phyloP scores from a whole-genome alignment of 2,329 filamentous ascomycete species.

The Aotearoamyces nothofagi region DNA sequence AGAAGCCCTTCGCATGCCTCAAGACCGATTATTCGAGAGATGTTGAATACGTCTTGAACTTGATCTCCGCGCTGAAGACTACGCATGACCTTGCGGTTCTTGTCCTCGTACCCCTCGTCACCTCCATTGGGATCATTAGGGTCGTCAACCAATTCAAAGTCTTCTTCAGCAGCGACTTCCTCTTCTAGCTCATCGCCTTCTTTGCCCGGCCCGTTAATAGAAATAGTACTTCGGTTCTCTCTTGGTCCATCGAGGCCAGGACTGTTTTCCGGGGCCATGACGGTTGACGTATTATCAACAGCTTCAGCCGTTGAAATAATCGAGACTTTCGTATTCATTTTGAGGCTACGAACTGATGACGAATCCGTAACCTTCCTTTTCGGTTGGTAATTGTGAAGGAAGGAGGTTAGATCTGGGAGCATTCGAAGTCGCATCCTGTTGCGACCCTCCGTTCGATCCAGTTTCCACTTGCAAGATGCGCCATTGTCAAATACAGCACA shows the following conservation, averaged over 20 bases:
- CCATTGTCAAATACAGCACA: slow-evolving; percentile 65
- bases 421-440: slow-evolving; percentile 88
- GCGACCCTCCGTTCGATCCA: slow-evolving; percentile 88
- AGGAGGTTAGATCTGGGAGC: slow-evolving; percentile 57
- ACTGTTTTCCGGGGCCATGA: background rate
- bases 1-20: slow-evolving; percentile 89
- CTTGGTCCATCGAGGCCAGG: slow-evolving; percentile 5
- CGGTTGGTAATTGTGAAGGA: slow-evolving; percentile 65
- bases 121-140: slow-evolving; percentile 68
- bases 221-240: slow-evolving; percentile 4
- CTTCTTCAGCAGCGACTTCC: slow-evolving; percentile 48
- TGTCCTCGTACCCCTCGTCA: slow-evolving; percentile 77
- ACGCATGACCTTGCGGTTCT: slow-evolving; percentile 95
- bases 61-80: slow-evolving; percentile 81
- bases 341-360: slow-evolving; percentile 21
- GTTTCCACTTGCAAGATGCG: slow-evolving; percentile 61
- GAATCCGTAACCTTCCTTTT: slow-evolving; percentile 51
- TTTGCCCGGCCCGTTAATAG: slow-evolving; percentile 6
- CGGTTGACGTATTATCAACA: background rate
- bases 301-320: no score
- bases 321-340: slow-evolving; percentile 17
- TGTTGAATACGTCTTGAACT: slow-evolving; percentile 87
- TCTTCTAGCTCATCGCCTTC: slow-evolving; percentile 8
- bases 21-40: slow-evolving; percentile 84
- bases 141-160: slow-evolving; percentile 91